Evolutionary conservation across 2,329 filamentous ascomycete species (phyloP), one percentile per base, ranked within the genome.

Genomic region (Nemania sp.): DNA sequence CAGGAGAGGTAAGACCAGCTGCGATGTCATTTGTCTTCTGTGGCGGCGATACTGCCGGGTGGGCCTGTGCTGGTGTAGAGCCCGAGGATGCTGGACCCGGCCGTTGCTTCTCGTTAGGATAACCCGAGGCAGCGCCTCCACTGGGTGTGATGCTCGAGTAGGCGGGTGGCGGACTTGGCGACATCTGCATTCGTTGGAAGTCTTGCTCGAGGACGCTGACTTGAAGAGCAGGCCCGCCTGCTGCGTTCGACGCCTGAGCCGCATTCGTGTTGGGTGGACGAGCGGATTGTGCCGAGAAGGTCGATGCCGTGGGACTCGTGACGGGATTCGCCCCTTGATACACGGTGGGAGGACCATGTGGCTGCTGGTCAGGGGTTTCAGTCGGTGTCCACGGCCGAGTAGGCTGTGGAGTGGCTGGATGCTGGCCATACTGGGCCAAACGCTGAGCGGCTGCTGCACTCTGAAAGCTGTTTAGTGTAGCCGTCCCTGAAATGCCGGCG

Each of bases 381-480:
- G 94, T 97, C 1, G 94, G 94, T 8, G 93, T 97, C 94, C 93
- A 97, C 24, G 92, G 92, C 42, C 93, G 82, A 22, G 79, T 68
- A 22, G 74, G 77, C 14, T 73, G 75, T 26, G 71, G 68, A 28
- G 75, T 75, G 51, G 76, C 76, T 79, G 76, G 76, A 49, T 79
- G 76, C 30, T 79, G 76, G 19, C 80, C 82, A 69, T 96, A 97
- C 55, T 94, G 90, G 31, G 90, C 88, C 57, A 88, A 76, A 62
- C 92, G 82, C 69, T 94, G 90, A 23, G 90, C 81, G 15, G 92
- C 90, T 2, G 91, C 91, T 14, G 90, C 86, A 68, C 88, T 95
- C 63, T 92, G 81, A 23, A 96, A 78, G 62, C 84, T 89, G 65
- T 83, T 93, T 46, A 96, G 76, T 2, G 91, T 95, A 2, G 87